Base-by-base conservation (phyloP, 2,329 filamentous ascomycete genomes). In the Bipolaris bicolor region DNA sequence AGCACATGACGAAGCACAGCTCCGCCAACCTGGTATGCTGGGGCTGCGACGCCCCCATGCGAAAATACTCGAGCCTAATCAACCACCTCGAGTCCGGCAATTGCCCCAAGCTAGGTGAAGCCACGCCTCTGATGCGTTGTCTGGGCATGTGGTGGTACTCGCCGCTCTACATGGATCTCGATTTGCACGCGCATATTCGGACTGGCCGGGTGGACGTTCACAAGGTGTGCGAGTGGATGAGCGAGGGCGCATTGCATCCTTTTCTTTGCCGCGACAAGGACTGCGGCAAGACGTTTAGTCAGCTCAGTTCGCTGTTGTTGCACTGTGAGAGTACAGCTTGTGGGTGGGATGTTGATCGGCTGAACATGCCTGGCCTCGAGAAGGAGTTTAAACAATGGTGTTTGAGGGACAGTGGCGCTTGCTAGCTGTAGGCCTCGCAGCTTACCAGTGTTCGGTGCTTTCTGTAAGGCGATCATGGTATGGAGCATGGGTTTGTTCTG, bases 61-160 rank as follows among this genome's bases (percentile, higher is more conserved):
- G 58, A 56, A 71, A 62, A 22, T 62, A 64, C 49, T 71, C 65
- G 18, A 62, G 60, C 48, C 69, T 74, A 3, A 67, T 74, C 52
- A 64, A 67, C 41, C 73, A 76, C 47, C 64, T 75, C 62, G 86
- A 87, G 65, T 85, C 83, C 4, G 74, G 89, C 20, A 88, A 90
- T 70, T 90, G 92, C 70, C 84, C 84, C 16, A 82, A 88, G 29
- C 87, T 88, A 0, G 86, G 88, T 0, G 86, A 92, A 74, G 87
- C 65, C 1, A 36, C 57, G 1, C 56, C 57, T 16, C 59, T 75
- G 22, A 53, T 61, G 9, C 58, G 48, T 3, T 63, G 62, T 24
- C 68, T 76, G 1, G 72, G 73, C 7, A 66, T 61, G 29, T 74
- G 70, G 69, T 76, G 71, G 71, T 73, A 74, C 57, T 71, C 71